A percentile compares a stretch with the other conserved stretches of the same genome.
These are phyloP conservation scores for Xylaria sp. DNA, from an alignment of 2,329 filamentous ascomycete genomes.

Conservation along the genomic window DNA sequence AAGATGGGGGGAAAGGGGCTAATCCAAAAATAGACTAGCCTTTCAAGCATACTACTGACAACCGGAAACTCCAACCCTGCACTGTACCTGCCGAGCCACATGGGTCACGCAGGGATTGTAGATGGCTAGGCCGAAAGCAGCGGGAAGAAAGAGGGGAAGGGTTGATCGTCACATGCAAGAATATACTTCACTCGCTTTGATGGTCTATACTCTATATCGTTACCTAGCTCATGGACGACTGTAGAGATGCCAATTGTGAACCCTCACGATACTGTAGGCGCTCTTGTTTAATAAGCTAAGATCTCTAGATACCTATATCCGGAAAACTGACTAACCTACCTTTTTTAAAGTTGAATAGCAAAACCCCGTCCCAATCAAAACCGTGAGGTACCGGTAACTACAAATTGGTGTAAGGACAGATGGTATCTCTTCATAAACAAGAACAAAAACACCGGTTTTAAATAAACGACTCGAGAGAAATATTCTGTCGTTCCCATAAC, in stretches of 20 bases:
- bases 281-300: neutral
- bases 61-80: neutral
- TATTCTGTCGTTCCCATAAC: conserved; percentile 25
- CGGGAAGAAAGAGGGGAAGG: neutral
- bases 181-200: neutral
- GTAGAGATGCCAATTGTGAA: neutral
- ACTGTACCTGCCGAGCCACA: conserved; percentile 23
- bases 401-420: conserved; percentile 18
- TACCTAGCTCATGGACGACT: neutral
- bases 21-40: neutral
- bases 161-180: conserved; percentile 24
- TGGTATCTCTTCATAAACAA: conserved; percentile 27
- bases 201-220: neutral
- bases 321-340: neutral
- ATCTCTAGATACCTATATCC: neutral
- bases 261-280: neutral
- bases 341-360: neutral
- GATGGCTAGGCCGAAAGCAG: conserved; percentile 8
- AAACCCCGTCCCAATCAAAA: conserved; percentile 7
- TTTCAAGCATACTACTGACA: too few species aligned
- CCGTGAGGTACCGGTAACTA: neutral
- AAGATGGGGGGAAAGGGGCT: neutral
- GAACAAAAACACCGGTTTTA: neutral
- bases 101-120: conserved; percentile 17
- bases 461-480: neutral